Base-by-base conservation (phyloP, 805 yeast genomes). In the Candida maris region DNA sequence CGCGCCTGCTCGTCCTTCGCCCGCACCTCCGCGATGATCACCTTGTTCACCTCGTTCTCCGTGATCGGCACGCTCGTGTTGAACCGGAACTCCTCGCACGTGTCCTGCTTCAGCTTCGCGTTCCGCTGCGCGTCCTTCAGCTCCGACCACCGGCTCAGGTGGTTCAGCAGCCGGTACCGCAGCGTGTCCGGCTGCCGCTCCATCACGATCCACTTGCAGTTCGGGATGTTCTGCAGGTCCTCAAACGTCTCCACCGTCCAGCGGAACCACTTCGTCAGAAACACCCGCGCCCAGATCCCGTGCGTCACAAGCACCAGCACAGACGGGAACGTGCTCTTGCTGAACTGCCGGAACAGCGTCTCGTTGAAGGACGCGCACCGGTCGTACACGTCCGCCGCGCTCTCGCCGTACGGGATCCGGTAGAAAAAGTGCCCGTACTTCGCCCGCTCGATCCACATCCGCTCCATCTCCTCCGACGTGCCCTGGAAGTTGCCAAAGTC, bases 361-460 rank as follows among this genome's bases (percentile, higher is more conserved):
- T 87, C 96, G 56, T 87, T 87, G 59, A 89, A 89, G 12, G 93
- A 84, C 2, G 96, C 85, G 44, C 89, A 82, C 32, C 97, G 68
- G 60, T 89, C 96, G 60, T 79, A 89, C 7, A 89, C 96, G 59
- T 89, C 97, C 0, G 97, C 97, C 0, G 96, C 97, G 51, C 93
- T 81, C 59, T 89, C 97, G 8, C 97, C 97, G 51, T 84, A 79
- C 4, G 96, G 96, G 20, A 89, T 89, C 37, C 97, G 63, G 57
- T 84, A 89, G 59, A 89, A 89, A 53, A 82, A 82, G 57, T 81
- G 85, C 0, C 97, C 97, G 61, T 89, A 89, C 43, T 78, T 76
- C 0, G 95, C 89, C 31, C 97, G 64, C 50, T 85, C 95, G 37
- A 73, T 71, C 87, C 95, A 82, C 22, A 87, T 81, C 47, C 70